phyloP scores from a whole-genome alignment of 306 rosid genomes.

The Medicago lupulina region DNA sequence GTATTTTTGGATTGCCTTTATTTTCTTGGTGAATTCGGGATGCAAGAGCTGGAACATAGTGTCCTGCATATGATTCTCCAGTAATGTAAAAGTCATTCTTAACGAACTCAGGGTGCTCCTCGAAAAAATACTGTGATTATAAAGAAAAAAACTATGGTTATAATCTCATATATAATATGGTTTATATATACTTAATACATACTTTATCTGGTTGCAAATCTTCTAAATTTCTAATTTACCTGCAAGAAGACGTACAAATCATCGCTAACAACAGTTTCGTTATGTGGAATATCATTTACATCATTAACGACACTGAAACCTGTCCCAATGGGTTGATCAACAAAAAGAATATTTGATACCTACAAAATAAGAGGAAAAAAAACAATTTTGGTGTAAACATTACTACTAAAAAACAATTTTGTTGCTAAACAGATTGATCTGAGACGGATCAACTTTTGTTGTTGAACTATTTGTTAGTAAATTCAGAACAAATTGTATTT shows the following conservation, averaged over 20 bases:
- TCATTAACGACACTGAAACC: constrained; percentile 80
- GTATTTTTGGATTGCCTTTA: constrained; percentile 63
- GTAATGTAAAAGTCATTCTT: constrained; percentile 82
- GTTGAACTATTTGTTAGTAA: too few species aligned
- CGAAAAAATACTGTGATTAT: constrained; percentile 65
- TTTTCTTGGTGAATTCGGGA: constrained; percentile 74
- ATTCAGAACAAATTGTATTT: too few species aligned
- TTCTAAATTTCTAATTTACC: constrained; percentile 46
- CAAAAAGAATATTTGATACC: constrained; percentile 83
- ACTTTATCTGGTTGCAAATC: neutral
- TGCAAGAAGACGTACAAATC: constrained; percentile 88
- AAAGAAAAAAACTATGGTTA: neutral
- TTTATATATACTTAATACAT: neutral
- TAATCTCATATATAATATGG: neutral
- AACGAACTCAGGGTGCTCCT: constrained; percentile 63
- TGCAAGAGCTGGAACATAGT: constrained; percentile 91
- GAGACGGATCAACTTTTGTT: too few species aligned
- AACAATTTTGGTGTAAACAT: constrained; percentile 6
- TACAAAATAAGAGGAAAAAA: constrained; percentile 50
- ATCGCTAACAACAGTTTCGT: constrained; percentile 74
- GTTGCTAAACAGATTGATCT: neutral
- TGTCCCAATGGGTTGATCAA: constrained; percentile 93
- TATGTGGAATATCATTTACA: constrained; percentile 60
- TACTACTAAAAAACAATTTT: too few species aligned
- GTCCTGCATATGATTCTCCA: constrained; percentile 97